Evolutionary conservation across 768 basidiomycete genomes (phyloP), one percentile per base, ranked within the genome.

Genomic region (Kwoniella sp.): DNA sequence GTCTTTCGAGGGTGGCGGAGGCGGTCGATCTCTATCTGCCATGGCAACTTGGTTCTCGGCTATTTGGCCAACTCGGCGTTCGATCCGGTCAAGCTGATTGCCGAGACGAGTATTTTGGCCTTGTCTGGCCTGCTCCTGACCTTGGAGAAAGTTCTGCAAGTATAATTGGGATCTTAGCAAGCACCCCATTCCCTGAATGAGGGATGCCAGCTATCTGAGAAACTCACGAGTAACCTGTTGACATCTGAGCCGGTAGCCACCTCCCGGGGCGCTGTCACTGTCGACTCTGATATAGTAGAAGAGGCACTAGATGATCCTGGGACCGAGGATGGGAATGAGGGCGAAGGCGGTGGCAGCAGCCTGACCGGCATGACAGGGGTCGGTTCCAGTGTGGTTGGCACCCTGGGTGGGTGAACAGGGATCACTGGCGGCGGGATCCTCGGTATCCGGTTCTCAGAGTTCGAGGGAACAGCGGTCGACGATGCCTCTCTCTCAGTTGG

Each of bases 51-150:
- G 81, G 0, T 86, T 84, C 12, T 72, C 65, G 2, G 78, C 73
- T 22, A 93, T 82, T 49, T 87, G 85, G 13, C 83, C 83, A 2
- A 95, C 81, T 67, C 90, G 87, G 37, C 87, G 83, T 61, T 88
- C 85, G 40, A 96, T 85, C 0, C 86, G 85, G 55, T 85, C 85
- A 3, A 95, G 83, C 72, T 89, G 87, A 50, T 85, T 86, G 0
- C 84, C 83, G 8, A 93, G 74, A 17, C 87, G 87, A 26, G 85
- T 82, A 29, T 83, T 85, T 68, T 93, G 89, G 2, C 85, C 82
- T 0, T 86, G 87, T 57, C 89, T 82, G 19, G 83, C 81, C 30
- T 84, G 81, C 68, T 91, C 86, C 13, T 91, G 72, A 56, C 90
- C 87, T 55, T 89, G 86, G 10, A 88, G 77, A 58, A 83, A 82